Conservation (phyloP, 768 basidiomycete species). For the Leccinum disarticulatum region DNA sequence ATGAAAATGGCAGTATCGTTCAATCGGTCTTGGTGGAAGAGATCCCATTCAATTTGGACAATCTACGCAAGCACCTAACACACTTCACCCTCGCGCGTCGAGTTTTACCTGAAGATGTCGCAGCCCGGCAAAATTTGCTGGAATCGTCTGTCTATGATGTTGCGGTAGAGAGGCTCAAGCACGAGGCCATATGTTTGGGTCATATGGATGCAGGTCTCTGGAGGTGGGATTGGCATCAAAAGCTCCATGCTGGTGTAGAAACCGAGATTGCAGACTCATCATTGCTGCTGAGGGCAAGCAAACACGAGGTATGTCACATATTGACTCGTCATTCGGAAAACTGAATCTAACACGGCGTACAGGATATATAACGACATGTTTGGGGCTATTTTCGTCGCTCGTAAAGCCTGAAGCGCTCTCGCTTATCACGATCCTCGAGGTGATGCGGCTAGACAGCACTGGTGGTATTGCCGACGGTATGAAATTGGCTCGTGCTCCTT, state of each 20-base stretch:
- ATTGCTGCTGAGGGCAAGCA: conserved; percentile 35
- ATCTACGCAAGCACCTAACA: conserved; percentile 67
- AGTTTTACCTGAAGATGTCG: conserved; percentile 64
- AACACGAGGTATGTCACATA: conserved; percentile 23
- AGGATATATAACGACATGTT: conserved; percentile 22
- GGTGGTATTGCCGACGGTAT: too few relatives aligned
- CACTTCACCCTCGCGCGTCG: conserved; percentile 61
- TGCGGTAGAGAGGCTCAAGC: conserved; percentile 56
- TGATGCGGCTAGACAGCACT: conserved; percentile 76
- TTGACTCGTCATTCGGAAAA: background rate
- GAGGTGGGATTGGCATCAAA: conserved; percentile 87
- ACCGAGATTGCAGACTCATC: conserved; percentile 53
- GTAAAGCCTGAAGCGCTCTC: conserved; percentile 79
- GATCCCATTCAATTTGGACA: conserved; percentile 74
- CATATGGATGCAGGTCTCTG: conserved; percentile 50
- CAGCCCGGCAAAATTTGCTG: conserved; percentile 53
- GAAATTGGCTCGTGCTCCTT: conserved; percentile 86
- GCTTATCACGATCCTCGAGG: conserved; percentile 83
- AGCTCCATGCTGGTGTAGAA: conserved; percentile 51
- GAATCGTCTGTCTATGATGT: conserved; percentile 52
- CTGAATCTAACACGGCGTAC: background rate
- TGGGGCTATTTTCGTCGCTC: conserved; percentile 74
- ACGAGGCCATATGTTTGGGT: conserved; percentile 60
- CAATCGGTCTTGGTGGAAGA: conserved; percentile 30
- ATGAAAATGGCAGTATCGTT: conserved; percentile 11